Conservation (phyloP, 2,329 filamentous ascomycete species). For the Fusarium xyrophilum region DNA sequence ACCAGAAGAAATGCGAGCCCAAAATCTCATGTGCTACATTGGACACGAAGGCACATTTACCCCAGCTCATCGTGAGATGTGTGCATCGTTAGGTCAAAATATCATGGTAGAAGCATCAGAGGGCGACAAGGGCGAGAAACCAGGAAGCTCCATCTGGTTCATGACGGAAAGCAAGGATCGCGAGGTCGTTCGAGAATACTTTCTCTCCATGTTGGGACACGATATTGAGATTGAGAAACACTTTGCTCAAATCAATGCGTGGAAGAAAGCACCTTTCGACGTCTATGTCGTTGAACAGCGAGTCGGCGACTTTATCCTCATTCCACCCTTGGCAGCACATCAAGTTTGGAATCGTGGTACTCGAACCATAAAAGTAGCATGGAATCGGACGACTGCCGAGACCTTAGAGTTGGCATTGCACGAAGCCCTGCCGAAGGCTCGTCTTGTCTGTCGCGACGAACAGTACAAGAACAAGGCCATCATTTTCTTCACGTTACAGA, state of each 20-base stretch:
- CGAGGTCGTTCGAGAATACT: slow-evolving; percentile 90
- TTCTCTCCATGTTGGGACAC: slow-evolving; percentile 89
- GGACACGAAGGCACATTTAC: slow-evolving; percentile 98
- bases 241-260: slow-evolving; percentile 93
- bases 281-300: slow-evolving; percentile 93
- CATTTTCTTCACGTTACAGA: slow-evolving; percentile 83
- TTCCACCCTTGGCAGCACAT: slow-evolving; percentile 91
- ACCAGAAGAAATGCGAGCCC: slow-evolving; percentile 83
- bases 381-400: slow-evolving; percentile 94
- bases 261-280: slow-evolving; percentile 92
- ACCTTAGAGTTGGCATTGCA: slow-evolving; percentile 85
- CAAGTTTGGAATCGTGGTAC: slow-evolving; percentile 99
- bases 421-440: slow-evolving; percentile 86
- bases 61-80: slow-evolving; percentile 96
- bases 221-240: slow-evolving; percentile 97
- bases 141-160: slow-evolving; percentile 95
- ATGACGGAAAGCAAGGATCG: slow-evolving; percentile 98
- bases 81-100: slow-evolving; percentile 92
- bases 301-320: slow-evolving; percentile 88
- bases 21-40: slow-evolving; percentile 98
- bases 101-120: slow-evolving; percentile 95
- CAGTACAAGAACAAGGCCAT: slow-evolving; percentile 99
- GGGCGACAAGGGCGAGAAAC: slow-evolving; percentile 74
- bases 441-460: slow-evolving; percentile 93
- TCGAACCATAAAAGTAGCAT: slow-evolving; percentile 94